Conservation (phyloP, 495 filamentous ascomycete species). For the Hypoxylon cercidicola region DNA sequence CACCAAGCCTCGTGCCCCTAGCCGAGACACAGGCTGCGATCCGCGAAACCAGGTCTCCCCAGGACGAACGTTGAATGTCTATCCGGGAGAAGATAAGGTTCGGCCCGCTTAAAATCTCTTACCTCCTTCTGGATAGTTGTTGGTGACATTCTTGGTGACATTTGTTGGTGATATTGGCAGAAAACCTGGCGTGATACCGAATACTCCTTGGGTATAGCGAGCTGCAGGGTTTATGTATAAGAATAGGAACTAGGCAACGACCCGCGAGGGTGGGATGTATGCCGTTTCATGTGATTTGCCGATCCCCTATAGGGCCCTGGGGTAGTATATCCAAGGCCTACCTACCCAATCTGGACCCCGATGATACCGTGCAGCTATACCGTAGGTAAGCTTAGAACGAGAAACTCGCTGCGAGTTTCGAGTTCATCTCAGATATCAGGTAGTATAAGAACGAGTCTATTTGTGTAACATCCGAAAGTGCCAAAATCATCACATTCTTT, state of each 20-base stretch:
- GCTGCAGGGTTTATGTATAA: neutral
- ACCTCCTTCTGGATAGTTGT: neutral
- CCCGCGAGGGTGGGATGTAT: neutral
- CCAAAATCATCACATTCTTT: no score
- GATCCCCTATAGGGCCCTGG: neutral
- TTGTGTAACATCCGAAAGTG: no score
- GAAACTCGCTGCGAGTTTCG: no score
- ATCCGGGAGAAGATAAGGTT: slow-evolving; percentile 7
- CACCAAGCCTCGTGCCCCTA: neutral
- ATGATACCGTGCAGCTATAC: no score
- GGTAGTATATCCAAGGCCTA: neutral
- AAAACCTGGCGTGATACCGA: neutral
- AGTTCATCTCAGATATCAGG: no score
- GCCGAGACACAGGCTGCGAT: no score
- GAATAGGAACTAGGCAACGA: slow-evolving; percentile 1
- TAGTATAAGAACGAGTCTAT: no score
- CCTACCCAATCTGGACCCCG: neutral
- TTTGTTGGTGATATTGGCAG: neutral
- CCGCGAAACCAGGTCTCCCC: no score
- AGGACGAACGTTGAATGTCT: neutral
- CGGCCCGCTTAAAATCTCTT: neutral
- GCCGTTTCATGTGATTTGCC: neutral
- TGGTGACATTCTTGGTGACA: neutral
- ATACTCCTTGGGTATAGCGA: neutral
- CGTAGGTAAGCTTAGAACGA: no score